Evolutionary conservation across 306 rosid genomes (phyloP).

Genomic region (Vigna nakashimae): DNA sequence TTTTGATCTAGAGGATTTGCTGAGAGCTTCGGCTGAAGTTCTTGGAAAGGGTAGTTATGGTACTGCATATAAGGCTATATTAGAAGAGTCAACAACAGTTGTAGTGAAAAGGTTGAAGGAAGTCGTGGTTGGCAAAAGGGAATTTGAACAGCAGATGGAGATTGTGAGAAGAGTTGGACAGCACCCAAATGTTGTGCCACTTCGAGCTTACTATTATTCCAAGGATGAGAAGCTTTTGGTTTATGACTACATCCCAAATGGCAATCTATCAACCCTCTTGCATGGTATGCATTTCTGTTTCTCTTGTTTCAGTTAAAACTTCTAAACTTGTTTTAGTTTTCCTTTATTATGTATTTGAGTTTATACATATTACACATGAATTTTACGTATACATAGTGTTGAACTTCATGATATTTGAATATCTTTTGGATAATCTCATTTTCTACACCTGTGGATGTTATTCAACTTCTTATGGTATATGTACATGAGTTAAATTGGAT

Average conservation of each 20-base stretch:
- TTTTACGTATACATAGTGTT: neutral
- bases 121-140: constrained; percentile 77
- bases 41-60: constrained; percentile 93
- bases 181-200: constrained; percentile 76
- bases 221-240: constrained; percentile 92
- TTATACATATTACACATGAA: constrained; percentile 21
- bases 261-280: constrained; percentile 72
- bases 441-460: neutral
- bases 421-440: constrained; percentile 28
- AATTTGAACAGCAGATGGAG: constrained; percentile 88
- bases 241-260: constrained; percentile 70
- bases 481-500: neutral
- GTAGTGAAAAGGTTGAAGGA: constrained; percentile 91
- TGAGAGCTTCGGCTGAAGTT: constrained; percentile 91
- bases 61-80: constrained; percentile 83
- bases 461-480: neutral
- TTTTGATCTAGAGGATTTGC: constrained; percentile 86
- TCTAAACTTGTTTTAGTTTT: neutral
- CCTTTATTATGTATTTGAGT: constrained; percentile 4
- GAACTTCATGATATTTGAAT: neutral
- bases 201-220: constrained; percentile 89
- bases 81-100: constrained; percentile 85
- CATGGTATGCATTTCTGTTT: constrained; percentile 65
- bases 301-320: constrained; percentile 9
- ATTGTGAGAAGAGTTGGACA: constrained; percentile 71